A percentile compares a stretch with the other conserved stretches of the same genome.
phyloP scores from a whole-genome alignment of 306 rosid species.

The Prunus salicina region DNA sequence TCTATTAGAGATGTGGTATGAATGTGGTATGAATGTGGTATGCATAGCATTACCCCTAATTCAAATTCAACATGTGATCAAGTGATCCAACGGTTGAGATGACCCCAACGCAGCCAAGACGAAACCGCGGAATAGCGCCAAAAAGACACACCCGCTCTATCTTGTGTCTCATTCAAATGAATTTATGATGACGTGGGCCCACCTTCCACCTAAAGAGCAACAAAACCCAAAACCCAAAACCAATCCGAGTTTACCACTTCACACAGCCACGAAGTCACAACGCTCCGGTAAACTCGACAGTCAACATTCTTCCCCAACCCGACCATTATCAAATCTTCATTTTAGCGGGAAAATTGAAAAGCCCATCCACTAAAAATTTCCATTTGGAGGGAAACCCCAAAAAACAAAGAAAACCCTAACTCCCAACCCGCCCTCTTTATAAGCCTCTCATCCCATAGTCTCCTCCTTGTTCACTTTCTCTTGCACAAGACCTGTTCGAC shows the following conservation, averaged over 20 bases:
- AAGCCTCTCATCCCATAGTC: background rate
- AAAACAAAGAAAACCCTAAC: slow-evolving; percentile 29
- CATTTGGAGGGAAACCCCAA: slow-evolving; percentile 37
- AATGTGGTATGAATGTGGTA: too few species aligned
- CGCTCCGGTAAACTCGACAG: too few species aligned
- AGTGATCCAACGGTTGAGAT: background rate
- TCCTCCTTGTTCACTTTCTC: background rate
- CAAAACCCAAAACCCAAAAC: background rate
- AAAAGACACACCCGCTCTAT: background rate
- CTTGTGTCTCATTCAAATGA: background rate
- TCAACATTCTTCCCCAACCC: too few species aligned
- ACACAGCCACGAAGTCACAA: too few species aligned
- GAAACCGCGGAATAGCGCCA: background rate
- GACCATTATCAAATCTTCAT: background rate
- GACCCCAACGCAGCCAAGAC: background rate
- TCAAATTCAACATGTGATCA: background rate
- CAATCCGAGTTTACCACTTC: background rate
- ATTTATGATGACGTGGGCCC: too few species aligned
- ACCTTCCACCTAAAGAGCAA: too few species aligned
- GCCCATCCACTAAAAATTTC: background rate
- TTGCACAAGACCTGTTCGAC: slow-evolving; percentile 51
- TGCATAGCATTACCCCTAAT: too few species aligned
- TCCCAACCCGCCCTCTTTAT: slow-evolving; percentile 2
- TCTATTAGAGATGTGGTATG: too few species aligned
- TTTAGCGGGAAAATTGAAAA: slow-evolving; percentile 37